phyloP scores from a whole-genome alignment of 345 rosid species.

The Rhizophora apiculata region DNA sequence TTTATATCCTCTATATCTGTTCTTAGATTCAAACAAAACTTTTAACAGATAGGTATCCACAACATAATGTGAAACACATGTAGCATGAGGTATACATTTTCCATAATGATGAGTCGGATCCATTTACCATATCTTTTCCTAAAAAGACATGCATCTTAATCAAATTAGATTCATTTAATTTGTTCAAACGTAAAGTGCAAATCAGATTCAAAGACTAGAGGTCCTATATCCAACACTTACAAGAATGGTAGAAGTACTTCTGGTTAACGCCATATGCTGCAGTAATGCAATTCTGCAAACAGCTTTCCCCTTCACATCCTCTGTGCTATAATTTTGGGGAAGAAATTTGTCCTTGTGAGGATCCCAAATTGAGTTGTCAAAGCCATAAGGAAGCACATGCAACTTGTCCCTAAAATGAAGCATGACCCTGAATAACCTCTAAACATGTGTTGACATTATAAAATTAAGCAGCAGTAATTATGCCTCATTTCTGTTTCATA shows the following conservation, averaged over 20 bases:
- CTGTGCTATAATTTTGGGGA: slow-evolving; percentile 50
- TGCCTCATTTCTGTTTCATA: slow-evolving; percentile 6
- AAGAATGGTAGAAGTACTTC: slow-evolving; percentile 39
- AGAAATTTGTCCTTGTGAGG: slow-evolving; percentile 60
- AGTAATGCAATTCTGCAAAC: slow-evolving; percentile 55
- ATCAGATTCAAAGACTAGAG: not conserved
- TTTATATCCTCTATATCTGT: not conserved
- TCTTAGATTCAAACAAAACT: not conserved
- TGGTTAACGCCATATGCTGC: slow-evolving; percentile 42
- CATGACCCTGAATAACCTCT: slow-evolving; percentile 4
- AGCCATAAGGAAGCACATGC: slow-evolving; percentile 54
- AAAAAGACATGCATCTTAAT: not conserved
- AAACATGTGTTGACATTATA: not conserved
- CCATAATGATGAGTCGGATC: not conserved
- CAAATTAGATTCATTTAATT: not conserved
- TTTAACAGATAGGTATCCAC: not conserved
- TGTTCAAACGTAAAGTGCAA: not conserved
- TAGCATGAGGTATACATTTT: not conserved
- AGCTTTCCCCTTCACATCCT: slow-evolving; percentile 57
- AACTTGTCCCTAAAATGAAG: slow-evolving; percentile 57
- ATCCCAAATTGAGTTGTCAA: slow-evolving; percentile 58
- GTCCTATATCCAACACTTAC: slow-evolving; percentile 33
- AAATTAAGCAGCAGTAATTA: slow-evolving; percentile 1
- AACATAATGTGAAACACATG: not conserved
- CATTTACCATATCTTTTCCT: not conserved